Conservation (phyloP, 2,329 filamentous ascomycete species). For the Aspergillus uvarum region DNA sequence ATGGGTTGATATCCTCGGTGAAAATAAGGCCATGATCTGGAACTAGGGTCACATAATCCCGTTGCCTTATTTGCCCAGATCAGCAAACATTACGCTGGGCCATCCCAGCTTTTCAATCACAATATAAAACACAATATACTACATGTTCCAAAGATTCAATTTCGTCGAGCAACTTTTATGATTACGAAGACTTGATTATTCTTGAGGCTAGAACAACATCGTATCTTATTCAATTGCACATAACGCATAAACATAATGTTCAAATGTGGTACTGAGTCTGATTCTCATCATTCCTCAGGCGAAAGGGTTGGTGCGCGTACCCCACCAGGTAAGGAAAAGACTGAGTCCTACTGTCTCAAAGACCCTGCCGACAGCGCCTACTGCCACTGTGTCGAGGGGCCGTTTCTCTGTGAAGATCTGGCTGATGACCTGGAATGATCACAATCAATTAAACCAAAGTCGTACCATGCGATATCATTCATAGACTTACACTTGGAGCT, state of each 20-base stretch:
- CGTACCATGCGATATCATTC: not conserved
- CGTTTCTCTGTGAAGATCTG: constrained; percentile 90
- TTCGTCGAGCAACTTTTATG: no score
- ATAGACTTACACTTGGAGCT: constrained; percentile 72
- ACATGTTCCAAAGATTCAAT: no score
- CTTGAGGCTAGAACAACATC: no score
- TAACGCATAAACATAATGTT: not conserved
- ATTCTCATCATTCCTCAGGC: constrained; percentile 55
- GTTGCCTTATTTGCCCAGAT: no score
- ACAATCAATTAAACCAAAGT: not conserved
- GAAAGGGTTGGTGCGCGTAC: constrained; percentile 90
- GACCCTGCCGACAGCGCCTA: constrained; percentile 78
- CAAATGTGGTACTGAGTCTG: not conserved
- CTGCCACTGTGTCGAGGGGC: constrained; percentile 82
- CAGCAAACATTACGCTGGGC: no score
- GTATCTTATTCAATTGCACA: not conserved
- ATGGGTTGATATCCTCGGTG: no score
- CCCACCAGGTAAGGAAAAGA: constrained; percentile 95
- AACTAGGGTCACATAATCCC: no score
- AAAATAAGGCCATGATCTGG: no score
- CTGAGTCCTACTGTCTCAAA: constrained; percentile 92
- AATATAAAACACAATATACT: no score
- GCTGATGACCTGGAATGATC: constrained; percentile 67
- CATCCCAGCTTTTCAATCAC: no score
- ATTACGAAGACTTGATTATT: no score